Percentiles rank a stretch among this genome's conserved stretches.
Evolutionary conservation across 352 stramenopile genomes (phyloP).

Genomic region (Peronospora belbahrii): DNA sequence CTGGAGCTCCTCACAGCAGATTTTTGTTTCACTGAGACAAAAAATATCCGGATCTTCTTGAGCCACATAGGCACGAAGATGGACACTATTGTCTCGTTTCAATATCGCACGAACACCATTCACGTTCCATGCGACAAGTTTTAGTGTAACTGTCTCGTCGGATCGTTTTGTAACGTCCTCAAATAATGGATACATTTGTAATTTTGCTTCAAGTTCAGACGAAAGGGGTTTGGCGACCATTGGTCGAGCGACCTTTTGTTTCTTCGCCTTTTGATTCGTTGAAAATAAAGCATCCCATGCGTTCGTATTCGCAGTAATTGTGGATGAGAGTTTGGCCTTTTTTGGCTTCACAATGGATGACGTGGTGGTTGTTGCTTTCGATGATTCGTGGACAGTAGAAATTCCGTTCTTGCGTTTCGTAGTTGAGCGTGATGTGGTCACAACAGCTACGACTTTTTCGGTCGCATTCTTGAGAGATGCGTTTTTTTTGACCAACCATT

Average conservation of each 20-base stretch:
- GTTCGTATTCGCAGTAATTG: conserved; percentile 27
- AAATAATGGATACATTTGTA: conserved; percentile 44
- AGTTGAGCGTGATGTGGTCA: too few relatives aligned
- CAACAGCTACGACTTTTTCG: too few relatives aligned
- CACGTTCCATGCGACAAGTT: conserved; percentile 78
- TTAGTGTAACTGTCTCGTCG: conserved; percentile 17
- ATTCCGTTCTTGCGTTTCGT: too few relatives aligned
- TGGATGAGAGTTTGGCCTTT: conserved; percentile 10
- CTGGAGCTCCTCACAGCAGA: conserved; percentile 57
- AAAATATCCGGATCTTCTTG: conserved; percentile 77
- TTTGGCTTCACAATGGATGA: background rate
- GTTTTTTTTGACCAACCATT: too few relatives aligned
- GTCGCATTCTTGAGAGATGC: too few relatives aligned
- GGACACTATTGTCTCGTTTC: conserved; percentile 54
- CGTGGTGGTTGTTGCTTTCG: background rate
- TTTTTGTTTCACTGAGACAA: conserved; percentile 85
- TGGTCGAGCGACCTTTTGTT: conserved; percentile 17
- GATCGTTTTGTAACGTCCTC: conserved; percentile 33
- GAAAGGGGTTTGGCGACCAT: conserved; percentile 22
- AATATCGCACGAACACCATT: conserved; percentile 75
- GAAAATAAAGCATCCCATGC: conserved; percentile 41
- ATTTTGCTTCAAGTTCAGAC: conserved; percentile 33
- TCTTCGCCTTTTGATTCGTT: conserved; percentile 1
- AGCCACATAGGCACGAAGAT: conserved; percentile 65
- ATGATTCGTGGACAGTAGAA: too few relatives aligned